Evolutionary conservation across 2,329 filamentous ascomycete species (phyloP).

Genomic region (Penicillium expansum): DNA sequence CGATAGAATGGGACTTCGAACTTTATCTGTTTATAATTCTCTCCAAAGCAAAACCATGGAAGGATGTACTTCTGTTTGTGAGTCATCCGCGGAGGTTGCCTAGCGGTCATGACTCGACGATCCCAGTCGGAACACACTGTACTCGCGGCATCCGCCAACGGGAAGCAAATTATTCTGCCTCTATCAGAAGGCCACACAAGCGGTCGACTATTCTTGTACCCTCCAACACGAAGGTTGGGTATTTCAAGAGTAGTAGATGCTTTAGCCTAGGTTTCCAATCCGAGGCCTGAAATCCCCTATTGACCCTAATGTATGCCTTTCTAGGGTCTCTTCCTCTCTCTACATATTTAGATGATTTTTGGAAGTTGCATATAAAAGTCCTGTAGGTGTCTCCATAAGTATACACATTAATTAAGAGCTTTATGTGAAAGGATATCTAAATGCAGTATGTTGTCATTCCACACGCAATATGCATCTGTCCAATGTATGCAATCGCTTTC

Average conservation of each 20-base stretch:
- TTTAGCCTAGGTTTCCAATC: too few relatives aligned
- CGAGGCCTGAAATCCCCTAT: background rate
- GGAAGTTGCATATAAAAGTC: background rate
- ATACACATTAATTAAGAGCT: background rate
- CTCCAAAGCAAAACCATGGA: background rate
- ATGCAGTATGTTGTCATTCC: constrained; percentile 1
- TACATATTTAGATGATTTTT: too few relatives aligned
- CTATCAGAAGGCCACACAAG: too few relatives aligned
- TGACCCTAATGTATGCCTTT: background rate
- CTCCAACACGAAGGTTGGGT: too few relatives aligned
- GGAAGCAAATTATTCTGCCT: constrained; percentile 12
- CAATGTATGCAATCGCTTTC: constrained; percentile 13
- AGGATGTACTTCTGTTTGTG: background rate
- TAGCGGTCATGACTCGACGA: constrained; percentile 8
- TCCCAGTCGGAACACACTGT: background rate
- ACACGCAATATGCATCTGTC: constrained; percentile 9
- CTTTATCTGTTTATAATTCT: background rate
- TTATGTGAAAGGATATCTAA: constrained; percentile 9
- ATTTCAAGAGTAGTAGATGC: too few relatives aligned
- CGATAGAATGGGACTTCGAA: background rate
- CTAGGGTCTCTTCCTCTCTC: background rate
- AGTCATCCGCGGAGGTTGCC: background rate
- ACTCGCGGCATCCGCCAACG: constrained; percentile 1
- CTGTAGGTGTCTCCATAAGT: background rate
- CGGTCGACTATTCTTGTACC: too few relatives aligned